Evolutionary conservation across 169 alveolate genomes (phyloP), one percentile per base, ranked within the genome.

Genomic region (Plasmodium vivax): DNA sequence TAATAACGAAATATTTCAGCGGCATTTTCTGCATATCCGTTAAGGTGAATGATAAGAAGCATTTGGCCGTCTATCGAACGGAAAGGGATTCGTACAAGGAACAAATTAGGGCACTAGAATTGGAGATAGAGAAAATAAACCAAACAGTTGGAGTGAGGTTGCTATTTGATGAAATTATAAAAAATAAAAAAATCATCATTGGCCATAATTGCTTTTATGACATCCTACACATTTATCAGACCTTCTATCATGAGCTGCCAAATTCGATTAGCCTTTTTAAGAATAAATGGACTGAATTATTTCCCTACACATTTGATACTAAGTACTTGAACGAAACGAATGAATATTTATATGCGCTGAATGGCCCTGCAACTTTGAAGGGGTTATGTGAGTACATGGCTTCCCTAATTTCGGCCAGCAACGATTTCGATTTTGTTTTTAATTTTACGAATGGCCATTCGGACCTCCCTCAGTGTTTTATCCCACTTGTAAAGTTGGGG

Each of bases 191-290:
- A 80, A 93, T 97, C 27, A 84, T 97, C 2, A 97, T 97, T 6
- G 99, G 99, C 68, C 99, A 97, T 95, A 97, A 97, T 95, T 97
- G 99, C 79, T 97, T 97, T 91, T 97, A 97, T 85, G 99, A 97
- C 84, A 85, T 97, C 58, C 84, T 97, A 72, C 99, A 97, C 91
- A 85, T 97, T 80, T 97, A 96, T 93, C 98, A 97, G 68, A 96
- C 98, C 36, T 97, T 97, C 85, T 96, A 95, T 93, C 97, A 97
- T 34, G 98, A 96, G 12, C 87, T 97, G 51, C 98, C 98, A 14
- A 96, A 95, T 14, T 74, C 95, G 0, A 97, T 97, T 38, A 93
- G 93, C 43, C 97, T 82, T 30, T 97, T 97, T 95, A 97, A 97
- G 94, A 79, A 82, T 92, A 75, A 71, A 80, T 97, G 98, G 98